Evolutionary conservation across 2,329 filamentous ascomycete genomes (phyloP).

Genomic region (Colletotrichum aenigma): DNA sequence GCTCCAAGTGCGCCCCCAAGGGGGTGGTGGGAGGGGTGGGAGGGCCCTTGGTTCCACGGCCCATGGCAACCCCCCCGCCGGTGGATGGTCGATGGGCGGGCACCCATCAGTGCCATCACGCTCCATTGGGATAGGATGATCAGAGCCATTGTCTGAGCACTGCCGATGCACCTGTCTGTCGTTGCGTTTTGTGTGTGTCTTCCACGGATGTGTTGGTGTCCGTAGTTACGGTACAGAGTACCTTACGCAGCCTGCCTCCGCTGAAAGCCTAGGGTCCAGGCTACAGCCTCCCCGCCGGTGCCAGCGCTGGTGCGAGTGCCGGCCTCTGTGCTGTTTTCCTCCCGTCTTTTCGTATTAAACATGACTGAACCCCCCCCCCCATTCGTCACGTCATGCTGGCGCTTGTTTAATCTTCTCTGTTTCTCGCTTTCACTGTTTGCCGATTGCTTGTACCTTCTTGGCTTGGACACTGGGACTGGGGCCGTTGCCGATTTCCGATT

Average conservation of each 20-base stretch:
- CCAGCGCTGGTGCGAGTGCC: neutral
- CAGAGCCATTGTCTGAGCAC: conserved; percentile 18
- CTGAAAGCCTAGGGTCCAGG: neutral
- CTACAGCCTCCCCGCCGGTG: neutral
- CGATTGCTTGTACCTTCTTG: neutral
- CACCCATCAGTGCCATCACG: conserved; percentile 8
- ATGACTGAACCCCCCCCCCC: conserved; percentile 3
- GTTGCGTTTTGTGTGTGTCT: neutral
- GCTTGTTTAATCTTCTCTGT: neutral
- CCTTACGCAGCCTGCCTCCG: neutral
- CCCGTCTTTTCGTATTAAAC: conserved; percentile 13
- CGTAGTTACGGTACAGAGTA: neutral
- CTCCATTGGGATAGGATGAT: conserved; percentile 16
- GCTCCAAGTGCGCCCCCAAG: neutral
- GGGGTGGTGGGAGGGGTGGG: neutral
- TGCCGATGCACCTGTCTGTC: conserved; percentile 12
- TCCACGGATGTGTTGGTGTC: neutral
- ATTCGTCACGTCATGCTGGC: conserved; percentile 1
- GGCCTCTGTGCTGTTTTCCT: neutral
- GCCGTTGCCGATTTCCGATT: conserved; percentile 3
- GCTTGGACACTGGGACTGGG: neutral
- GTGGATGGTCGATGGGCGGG: neutral
- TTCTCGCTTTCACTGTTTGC: neutral
- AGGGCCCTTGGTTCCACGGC: neutral
- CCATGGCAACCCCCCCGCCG: neutral